Evolutionary conservation across 768 basidiomycete genomes (phyloP).

Genomic region (Trametes cinnabarina): DNA sequence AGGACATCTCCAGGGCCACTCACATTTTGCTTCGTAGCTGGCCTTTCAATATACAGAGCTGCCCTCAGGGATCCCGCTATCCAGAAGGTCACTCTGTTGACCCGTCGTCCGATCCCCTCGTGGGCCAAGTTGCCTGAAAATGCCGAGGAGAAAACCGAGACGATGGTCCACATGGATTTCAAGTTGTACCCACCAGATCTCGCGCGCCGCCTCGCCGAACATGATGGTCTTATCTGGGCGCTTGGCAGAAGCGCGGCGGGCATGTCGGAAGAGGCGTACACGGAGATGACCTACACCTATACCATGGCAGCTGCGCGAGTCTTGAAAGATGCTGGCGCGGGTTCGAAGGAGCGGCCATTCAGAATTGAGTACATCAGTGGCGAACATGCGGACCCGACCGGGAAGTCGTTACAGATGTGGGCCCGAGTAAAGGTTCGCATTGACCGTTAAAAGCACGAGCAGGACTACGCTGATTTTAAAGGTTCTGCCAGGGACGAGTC

Average conservation of each 20-base stretch:
- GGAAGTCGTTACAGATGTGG: slow-evolving; percentile 32
- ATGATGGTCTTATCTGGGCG: slow-evolving; percentile 40
- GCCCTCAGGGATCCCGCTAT: slow-evolving; percentile 32
- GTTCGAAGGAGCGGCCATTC: slow-evolving; percentile 30
- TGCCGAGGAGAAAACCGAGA: slow-evolving; percentile 29
- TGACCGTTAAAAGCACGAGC: too few relatives aligned
- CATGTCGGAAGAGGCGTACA: slow-evolving; percentile 34
- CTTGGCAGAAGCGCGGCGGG: slow-evolving; percentile 31
- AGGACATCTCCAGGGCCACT: not conserved
- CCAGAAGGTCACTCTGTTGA: slow-evolving; percentile 33
- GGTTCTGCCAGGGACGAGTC: slow-evolving; percentile 27
- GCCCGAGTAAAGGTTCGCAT: slow-evolving; percentile 36
- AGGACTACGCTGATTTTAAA: too few relatives aligned
- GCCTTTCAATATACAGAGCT: slow-evolving; percentile 34
- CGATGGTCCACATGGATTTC: slow-evolving; percentile 36
- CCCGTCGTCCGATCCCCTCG: slow-evolving; percentile 33
- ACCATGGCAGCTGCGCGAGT: slow-evolving; percentile 32
- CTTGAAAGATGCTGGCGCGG: slow-evolving; percentile 30
- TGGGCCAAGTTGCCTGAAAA: slow-evolving; percentile 32
- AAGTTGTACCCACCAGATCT: slow-evolving; percentile 32
- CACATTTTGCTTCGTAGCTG: slow-evolving; percentile 24
- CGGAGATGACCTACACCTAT: slow-evolving; percentile 36
- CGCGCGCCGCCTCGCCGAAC: slow-evolving; percentile 29
- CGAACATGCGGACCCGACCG: slow-evolving; percentile 36
- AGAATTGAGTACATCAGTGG: slow-evolving; percentile 40